Conservation (phyloP, 106 monocot genomes). For the Apostasia ramifera region DNA sequence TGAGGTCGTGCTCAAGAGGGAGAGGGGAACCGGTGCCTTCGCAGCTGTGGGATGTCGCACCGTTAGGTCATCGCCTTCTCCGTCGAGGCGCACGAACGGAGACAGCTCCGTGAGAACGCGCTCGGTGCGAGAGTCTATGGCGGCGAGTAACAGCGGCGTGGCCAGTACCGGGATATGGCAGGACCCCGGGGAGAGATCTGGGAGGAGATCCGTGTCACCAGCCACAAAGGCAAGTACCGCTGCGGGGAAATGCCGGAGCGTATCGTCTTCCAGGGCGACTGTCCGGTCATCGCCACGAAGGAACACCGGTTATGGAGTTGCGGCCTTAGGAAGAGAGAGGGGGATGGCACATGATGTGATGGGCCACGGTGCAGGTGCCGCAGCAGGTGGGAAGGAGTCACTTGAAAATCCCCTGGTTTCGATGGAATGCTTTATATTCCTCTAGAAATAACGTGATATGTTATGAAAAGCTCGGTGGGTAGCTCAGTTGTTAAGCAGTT, state of each 20-base stretch:
- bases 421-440: constrained; percentile 13
- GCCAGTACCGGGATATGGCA: not conserved
- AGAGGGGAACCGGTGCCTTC: not conserved
- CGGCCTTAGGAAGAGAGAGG: not conserved
- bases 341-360: not conserved
- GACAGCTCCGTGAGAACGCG: not conserved
- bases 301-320: not conserved
- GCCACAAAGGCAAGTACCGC: not conserved
- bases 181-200: constrained; percentile 4
- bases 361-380: not conserved
- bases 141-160: not conserved
- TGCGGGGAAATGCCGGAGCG: not conserved
- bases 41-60: constrained; percentile 1
- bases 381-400: not conserved
- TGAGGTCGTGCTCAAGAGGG: not conserved
- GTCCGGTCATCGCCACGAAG: not conserved
- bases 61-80: constrained; percentile 4
- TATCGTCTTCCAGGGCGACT: not conserved
- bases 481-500: too few species aligned
- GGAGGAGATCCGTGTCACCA: constrained; percentile 4
- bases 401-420: constrained; percentile 11
- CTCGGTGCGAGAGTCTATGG: not conserved
- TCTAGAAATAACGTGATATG: not conserved
- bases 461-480: too few species aligned
- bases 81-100: not conserved